Percentiles rank a stretch among this genome's conserved stretches.
phyloP scores from a whole-genome alignment of 139 green algal species.

The Ulvella scutata region DNA sequence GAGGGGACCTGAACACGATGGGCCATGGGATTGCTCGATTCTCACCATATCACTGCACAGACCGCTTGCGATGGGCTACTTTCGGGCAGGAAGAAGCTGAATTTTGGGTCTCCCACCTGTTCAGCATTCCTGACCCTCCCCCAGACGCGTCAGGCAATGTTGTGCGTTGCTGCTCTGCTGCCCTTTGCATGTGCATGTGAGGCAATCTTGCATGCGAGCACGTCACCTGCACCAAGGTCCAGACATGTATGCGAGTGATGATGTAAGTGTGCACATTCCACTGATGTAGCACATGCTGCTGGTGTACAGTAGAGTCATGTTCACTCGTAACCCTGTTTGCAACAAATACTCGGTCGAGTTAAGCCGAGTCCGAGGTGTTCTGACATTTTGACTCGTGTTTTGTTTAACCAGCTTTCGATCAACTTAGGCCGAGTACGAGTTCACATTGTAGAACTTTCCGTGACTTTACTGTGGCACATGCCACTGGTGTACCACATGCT shows the following conservation, averaged over 20 bases:
- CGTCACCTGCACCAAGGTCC: background rate
- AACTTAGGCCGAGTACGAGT: too few relatives aligned
- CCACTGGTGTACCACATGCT: too few relatives aligned
- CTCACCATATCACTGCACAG: constrained; percentile 57
- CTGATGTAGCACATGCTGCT: constrained; percentile 3
- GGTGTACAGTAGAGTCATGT: too few relatives aligned
- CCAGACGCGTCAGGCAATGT: constrained; percentile 5
- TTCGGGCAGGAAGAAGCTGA: constrained; percentile 51
- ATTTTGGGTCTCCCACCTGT: constrained; percentile 45
- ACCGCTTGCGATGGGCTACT: constrained; percentile 50
- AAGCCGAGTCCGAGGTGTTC: too few relatives aligned
- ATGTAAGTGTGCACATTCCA: background rate
- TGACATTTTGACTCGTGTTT: too few relatives aligned
- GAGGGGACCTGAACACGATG: constrained; percentile 81
- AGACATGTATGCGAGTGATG: background rate
- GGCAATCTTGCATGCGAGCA: background rate
- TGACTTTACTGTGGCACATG: too few relatives aligned
- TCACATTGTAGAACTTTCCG: too few relatives aligned
- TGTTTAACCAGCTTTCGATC: too few relatives aligned
- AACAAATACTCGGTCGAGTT: too few relatives aligned
- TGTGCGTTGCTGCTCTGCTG: background rate
- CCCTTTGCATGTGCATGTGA: too few relatives aligned
- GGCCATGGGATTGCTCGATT: constrained; percentile 64
- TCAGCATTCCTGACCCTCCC: constrained; percentile 15
- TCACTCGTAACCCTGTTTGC: too few relatives aligned